phyloP scores from a whole-genome alignment of 2,329 filamentous ascomycete species.

The Helminthosporium solani region DNA sequence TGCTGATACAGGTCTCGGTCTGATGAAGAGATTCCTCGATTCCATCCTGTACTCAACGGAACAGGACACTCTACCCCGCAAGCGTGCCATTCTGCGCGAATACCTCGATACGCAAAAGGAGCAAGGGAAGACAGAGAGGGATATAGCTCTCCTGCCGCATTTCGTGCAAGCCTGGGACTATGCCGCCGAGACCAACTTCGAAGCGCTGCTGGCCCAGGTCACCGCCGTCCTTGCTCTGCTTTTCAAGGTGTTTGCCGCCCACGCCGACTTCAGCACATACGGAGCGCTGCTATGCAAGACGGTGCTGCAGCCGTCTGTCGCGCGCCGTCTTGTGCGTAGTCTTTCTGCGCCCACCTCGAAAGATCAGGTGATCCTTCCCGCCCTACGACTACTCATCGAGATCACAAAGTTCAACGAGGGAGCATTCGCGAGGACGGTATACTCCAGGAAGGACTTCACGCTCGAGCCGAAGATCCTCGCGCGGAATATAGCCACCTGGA shows the following conservation, averaged over 20 bases:
- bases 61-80: slow-evolving; percentile 49
- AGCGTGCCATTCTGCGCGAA: slow-evolving; percentile 64
- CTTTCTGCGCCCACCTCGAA: slow-evolving; percentile 79
- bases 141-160: slow-evolving; percentile 69
- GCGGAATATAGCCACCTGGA: slow-evolving; percentile 74
- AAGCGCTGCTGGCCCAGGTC: slow-evolving; percentile 76
- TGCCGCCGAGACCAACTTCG: slow-evolving; percentile 75
- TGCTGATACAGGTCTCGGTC: slow-evolving; percentile 60
- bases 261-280: slow-evolving; percentile 71
- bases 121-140: slow-evolving; percentile 53
- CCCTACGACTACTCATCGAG: slow-evolving; percentile 80
- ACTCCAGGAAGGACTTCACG: slow-evolving; percentile 74
- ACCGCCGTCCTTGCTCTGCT: slow-evolving; percentile 80
- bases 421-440: slow-evolving; percentile 72
- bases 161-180: slow-evolving; percentile 87
- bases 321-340: slow-evolving; percentile 77
- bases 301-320: slow-evolving; percentile 75
- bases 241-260: slow-evolving; percentile 72
- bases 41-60: slow-evolving; percentile 57
- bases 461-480: slow-evolving; percentile 71
- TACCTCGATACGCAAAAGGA: slow-evolving; percentile 65
- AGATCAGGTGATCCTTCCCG: slow-evolving; percentile 85
- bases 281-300: slow-evolving; percentile 79
- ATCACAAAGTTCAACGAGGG: slow-evolving; percentile 85
- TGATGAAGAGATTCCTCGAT: slow-evolving; percentile 71